Percentiles rank a stretch among this genome's conserved stretches.
Evolutionary conservation across 306 rosid species (phyloP).

Genomic region (Quercus variabilis): DNA sequence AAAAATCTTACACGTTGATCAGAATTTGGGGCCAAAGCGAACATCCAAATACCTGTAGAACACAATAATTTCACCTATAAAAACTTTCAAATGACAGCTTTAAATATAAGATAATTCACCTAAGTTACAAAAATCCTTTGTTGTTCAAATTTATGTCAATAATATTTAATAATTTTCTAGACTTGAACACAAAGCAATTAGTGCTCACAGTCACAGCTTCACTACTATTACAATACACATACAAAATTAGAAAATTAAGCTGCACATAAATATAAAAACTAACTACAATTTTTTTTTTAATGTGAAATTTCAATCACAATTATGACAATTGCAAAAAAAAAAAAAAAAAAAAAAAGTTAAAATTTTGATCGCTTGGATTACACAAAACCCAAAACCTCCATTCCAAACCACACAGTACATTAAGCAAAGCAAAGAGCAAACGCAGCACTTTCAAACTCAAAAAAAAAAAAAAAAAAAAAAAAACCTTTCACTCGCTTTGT

Average conservation of each 20-base stretch:
- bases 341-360: neutral
- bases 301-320: neutral
- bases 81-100: neutral
- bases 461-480: neutral
- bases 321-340: neutral
- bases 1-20: neutral
- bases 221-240: too few species aligned
- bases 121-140: neutral
- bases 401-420: neutral
- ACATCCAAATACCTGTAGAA: conserved; percentile 33
- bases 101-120: neutral
- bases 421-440: neutral
- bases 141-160: neutral
- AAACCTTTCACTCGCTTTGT: neutral
- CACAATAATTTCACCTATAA: neutral
- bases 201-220: too few species aligned
- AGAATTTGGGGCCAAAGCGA: neutral
- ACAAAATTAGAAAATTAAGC: neutral
- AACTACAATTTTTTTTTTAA: neutral
- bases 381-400: neutral
- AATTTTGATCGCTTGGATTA: neutral
- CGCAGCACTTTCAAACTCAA: neutral
- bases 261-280: neutral
- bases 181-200: too few species aligned
- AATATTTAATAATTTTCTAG: neutral